phyloP scores from a whole-genome alignment of 2,329 filamentous ascomycete genomes.

The Paraphoma chrysanthemicola region DNA sequence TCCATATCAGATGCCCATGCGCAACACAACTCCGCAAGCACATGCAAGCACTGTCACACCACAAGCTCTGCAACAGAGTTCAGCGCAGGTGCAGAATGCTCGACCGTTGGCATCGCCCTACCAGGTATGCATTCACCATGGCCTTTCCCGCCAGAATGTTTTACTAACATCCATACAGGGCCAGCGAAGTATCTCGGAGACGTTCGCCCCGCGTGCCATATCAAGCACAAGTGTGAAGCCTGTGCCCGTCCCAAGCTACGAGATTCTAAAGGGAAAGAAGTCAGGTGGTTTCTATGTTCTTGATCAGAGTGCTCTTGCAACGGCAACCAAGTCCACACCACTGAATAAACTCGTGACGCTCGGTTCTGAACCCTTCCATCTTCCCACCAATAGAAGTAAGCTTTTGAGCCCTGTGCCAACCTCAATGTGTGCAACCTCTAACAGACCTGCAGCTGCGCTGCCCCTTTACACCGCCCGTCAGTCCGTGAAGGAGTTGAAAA shows the following conservation, averaged over 20 bases:
- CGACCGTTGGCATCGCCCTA: constrained; percentile 31
- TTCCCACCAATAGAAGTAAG: constrained; percentile 55
- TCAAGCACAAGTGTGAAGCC: constrained; percentile 24
- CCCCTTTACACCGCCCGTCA: constrained; percentile 52
- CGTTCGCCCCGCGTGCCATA: constrained; percentile 29
- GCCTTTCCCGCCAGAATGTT: neutral
- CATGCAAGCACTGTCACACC: constrained; percentile 37
- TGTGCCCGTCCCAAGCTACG: constrained; percentile 37
- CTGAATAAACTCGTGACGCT: constrained; percentile 54
- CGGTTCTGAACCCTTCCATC: constrained; percentile 50
- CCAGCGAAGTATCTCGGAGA: constrained; percentile 34
- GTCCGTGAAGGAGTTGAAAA: constrained; percentile 56
- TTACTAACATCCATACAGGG: constrained; percentile 28
- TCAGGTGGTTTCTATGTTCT: constrained; percentile 52
- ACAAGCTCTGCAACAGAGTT: constrained; percentile 38
- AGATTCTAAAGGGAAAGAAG: constrained; percentile 43
- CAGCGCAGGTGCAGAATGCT: constrained; percentile 20
- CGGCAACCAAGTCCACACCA: constrained; percentile 53
- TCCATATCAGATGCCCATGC: constrained; percentile 37
- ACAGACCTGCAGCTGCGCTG: constrained; percentile 43
- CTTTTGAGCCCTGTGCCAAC: constrained; percentile 5
- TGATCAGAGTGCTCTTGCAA: constrained; percentile 49
- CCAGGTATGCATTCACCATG: constrained; percentile 32
- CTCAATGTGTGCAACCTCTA: constrained; percentile 17
- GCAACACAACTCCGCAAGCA: constrained; percentile 27